Conservation (phyloP, 2,329 filamentous ascomycete species). For the Pseudocercospora eumusae region DNA sequence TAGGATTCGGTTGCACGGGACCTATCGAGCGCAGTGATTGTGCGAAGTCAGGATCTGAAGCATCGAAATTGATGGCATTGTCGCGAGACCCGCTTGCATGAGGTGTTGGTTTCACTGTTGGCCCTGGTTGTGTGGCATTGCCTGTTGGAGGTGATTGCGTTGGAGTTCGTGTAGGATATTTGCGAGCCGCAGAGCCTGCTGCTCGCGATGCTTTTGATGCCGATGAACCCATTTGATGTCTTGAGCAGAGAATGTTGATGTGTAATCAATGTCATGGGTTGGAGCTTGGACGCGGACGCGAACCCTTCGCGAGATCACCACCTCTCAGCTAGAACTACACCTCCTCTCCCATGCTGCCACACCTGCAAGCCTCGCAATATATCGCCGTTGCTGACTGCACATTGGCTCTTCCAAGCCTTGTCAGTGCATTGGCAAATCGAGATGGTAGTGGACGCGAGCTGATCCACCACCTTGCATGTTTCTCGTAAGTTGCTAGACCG, state of each 20-base stretch:
- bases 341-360: neutral
- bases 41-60: constrained; percentile 67
- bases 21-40: constrained; percentile 72
- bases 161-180: constrained; percentile 55
- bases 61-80: constrained; percentile 61
- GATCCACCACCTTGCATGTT: neutral
- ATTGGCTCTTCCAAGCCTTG: neutral
- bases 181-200: constrained; percentile 53
- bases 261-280: constrained; percentile 1
- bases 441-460: neutral
- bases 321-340: neutral
- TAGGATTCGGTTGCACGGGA: constrained; percentile 59
- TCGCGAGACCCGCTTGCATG: constrained; percentile 44
- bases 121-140: too few relatives aligned
- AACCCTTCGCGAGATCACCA: neutral
- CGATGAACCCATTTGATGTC: constrained; percentile 56
- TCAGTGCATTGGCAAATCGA: neutral
- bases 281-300: neutral
- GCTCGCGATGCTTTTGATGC: constrained; percentile 58
- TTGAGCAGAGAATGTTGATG: neutral
- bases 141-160: constrained; percentile 32
- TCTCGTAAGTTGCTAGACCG: neutral
- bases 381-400: neutral
- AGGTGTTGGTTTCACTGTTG: too few relatives aligned
- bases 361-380: neutral